Base-by-base conservation (phyloP, 139 green algal genomes). In the Marvania coccoides region DNA sequence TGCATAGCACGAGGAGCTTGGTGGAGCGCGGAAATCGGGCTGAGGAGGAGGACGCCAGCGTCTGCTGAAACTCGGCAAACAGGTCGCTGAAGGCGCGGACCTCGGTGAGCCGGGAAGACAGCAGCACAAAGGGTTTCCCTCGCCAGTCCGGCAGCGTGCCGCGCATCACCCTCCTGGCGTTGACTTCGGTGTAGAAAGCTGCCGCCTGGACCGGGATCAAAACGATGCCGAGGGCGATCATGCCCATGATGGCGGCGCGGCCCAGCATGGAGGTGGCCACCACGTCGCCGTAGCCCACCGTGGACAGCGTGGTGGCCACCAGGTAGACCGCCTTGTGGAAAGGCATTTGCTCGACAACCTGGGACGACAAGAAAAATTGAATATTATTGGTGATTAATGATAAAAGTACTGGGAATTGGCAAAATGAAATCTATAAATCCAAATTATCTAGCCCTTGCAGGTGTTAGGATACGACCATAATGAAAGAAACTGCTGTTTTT, bases 241-340 rank as follows among this genome's bases (percentile, higher is more conserved):
- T 89, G 36, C 63, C 62, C 28, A 93, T 55, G 39, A 93, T 72
- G 4, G 79, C 73, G 8, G 81, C 29, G 6, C 80, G 84, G 42
- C 88, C 87, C 53, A 83, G 8, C 14, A 66, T 33, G 24, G 68
- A 66, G 0, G 39, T 28, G 5, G 67, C 71, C 47, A 89, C 84
- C 30, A 93, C 73, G 57, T 93, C 87, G 0, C 86, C 87, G 63
- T 82, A 90, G 3, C 86, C 83, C 24, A 70, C 63, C 7, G 63
- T 70, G 10, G 63, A 48, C 24, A 93, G 70, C 2, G 86, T 90
- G 3, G 81, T 89, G 23, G 67, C 71, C 14, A 90, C 77, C 67
- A 94, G 85, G 71, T 94, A 94, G 9, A 94, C 68, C 3, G 87
- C 85, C 19, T 91, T 81, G 64, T 91, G 80, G 70, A 82, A 94